phyloP scores from a whole-genome alignment of 163 green algal genomes.

The Trebouxiophyceae sp. region DNA sequence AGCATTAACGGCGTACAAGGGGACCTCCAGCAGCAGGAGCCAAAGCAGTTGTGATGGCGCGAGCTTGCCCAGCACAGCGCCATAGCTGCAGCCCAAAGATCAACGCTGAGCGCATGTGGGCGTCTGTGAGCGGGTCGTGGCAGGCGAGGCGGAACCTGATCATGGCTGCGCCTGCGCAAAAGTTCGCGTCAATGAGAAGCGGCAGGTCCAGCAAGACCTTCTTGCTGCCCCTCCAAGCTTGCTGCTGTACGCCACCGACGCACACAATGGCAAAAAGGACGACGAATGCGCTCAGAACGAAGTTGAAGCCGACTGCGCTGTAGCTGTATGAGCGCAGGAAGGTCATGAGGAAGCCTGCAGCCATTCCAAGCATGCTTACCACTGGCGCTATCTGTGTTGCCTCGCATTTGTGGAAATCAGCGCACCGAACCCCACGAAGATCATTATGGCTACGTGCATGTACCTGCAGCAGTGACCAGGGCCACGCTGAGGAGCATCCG shows the following conservation, averaged over 20 bases:
- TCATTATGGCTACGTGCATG: slow-evolving; percentile 28
- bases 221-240: slow-evolving; percentile 1
- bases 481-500: not conserved
- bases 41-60: slow-evolving; percentile 46
- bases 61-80: slow-evolving; percentile 52
- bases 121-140: not conserved
- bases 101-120: too few relatives aligned
- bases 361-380: not conserved
- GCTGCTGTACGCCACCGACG: slow-evolving; percentile 23
- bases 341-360: slow-evolving; percentile 50
- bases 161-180: slow-evolving; percentile 50
- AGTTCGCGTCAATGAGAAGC: slow-evolving; percentile 51
- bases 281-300: slow-evolving; percentile 34
- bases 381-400: too few relatives aligned
- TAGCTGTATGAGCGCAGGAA: slow-evolving; percentile 42
- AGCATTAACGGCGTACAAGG: slow-evolving; percentile 17
- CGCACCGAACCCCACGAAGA: slow-evolving; percentile 30
- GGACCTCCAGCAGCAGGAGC: slow-evolving; percentile 34
- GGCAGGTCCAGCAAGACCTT: slow-evolving; percentile 40
- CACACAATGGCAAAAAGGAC: slow-evolving; percentile 39
- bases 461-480: not conserved
- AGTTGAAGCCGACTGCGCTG: slow-evolving; percentile 42
- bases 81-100: slow-evolving; percentile 13
- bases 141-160: slow-evolving; percentile 22
- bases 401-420: too few relatives aligned